Evolutionary conservation across 2,329 filamentous ascomycete species (phyloP), one percentile per base, ranked within the genome.

Genomic region (Calycina marina): DNA sequence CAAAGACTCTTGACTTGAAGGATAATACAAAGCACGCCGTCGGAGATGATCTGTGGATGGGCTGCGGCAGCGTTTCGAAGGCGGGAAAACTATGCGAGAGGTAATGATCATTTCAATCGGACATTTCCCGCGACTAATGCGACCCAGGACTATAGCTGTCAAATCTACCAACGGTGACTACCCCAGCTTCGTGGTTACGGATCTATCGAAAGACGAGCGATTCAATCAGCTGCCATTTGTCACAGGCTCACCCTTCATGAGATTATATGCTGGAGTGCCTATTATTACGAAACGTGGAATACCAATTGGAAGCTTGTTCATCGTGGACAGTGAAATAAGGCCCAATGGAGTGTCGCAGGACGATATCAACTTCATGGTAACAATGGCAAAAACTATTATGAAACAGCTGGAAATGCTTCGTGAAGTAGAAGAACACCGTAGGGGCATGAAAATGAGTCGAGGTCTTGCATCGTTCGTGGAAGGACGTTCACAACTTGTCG

Each of bases 341-440:
- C 63, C 69, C 11, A 40, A 63, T 31, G 68, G 65, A 0, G 44
- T 79, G 5, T 56, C 56, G 4, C 41, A 54, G 0, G 59, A 60
- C 5, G 62, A 72, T 26, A 45, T 66, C 2, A 56, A 60, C 13
- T 74, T 72, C 31, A 58, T 79, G 52, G 65, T 67, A 26, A 68
- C 67, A 13, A 60, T 77, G 52, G 58, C 66, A 0, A 55, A 55
- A 14, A 65, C 70, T 1, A 59, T 73, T 4, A 72, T 75, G 56
- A 62, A 68, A 22, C 73, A 78, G 37, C 47, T 80, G 15, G 71
- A 74, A 52, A 68, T 62, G 60, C 65, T 56, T 20, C 59, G 62
- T 47, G 65, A 58, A 39, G 62, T 55, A 25, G 68, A 63, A 38
- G 69, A 65, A 42, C 67, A 62, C 44, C 63, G 58, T 40, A 62